Base-by-base conservation (phyloP, 208 protist species). In the Wallacemonas collosoma region DNA sequence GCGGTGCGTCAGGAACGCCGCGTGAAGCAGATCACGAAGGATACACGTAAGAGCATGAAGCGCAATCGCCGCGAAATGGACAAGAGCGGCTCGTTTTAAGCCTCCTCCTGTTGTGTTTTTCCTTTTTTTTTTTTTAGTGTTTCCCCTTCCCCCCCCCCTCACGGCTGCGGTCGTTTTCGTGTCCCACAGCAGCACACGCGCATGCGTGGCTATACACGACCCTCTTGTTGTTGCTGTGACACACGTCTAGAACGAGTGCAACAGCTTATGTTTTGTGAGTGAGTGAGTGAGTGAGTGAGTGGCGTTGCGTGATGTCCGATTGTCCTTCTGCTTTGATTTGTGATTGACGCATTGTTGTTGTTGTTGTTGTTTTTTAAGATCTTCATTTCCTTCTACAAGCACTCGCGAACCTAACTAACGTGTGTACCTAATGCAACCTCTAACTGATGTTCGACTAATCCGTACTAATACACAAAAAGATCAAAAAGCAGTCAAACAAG, bases 51-150 rank as follows among this genome's bases (percentile, higher is more conserved):
- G 68, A 67, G 41, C 3, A 41, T 80, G 64, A 79, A 80, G 73
- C 81, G 81, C 51, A 82, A 69, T 58, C 76, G 74, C 35, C 81
- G 77, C 2, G 67, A 79, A 54, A 86, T 86, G 77, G 71, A 74
- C 39, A 48, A 55, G 68, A 75, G 72, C 17, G 68, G 64, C 39
- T 67, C 17, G 35, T 67, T 67, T 35, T 67, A n/a, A 14, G 26
- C 8, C 36, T 26, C 8, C 8, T 61, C 9, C 11, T n/a, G 55
- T 36, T 1, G 55, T 0, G 51, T 12, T 0, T 40, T 47, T 73
- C 35, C 26, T n/a, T 36, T 58, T 36, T 38, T 57, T 57, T 38
- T 57, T 65, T 65, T 65, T 65, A n/a, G n/a, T 26, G 26, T 26
- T 26, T 26, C 26, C 26, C 26, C 26, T 26, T 26, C 26, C 26